These are phyloP conservation scores for Hygrophila difformis DNA, from an alignment of 257 asterid species.

Conservation along the genomic window DNA sequence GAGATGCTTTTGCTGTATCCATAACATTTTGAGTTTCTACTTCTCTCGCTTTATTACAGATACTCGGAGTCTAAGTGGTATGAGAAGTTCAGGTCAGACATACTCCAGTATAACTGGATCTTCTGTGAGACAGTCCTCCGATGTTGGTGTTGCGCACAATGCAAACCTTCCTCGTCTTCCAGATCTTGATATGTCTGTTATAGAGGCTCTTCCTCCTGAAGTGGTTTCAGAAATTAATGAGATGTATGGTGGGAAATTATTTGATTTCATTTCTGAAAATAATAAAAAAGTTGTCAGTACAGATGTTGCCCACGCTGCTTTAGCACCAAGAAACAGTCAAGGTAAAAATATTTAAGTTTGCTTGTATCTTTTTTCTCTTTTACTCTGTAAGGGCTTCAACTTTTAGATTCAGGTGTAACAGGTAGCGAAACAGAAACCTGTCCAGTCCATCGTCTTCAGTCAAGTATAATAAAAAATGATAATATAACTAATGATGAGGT, in stretches of 20 bases:
- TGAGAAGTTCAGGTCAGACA: conserved; percentile 19
- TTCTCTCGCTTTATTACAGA: conserved; percentile 26
- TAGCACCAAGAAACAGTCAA: conserved; percentile 19
- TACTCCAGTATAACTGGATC: conserved; percentile 23
- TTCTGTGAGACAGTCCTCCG: conserved; percentile 30
- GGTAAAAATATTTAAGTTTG: conserved; percentile 25
- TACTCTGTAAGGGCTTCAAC: conserved; percentile 7
- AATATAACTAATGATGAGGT: conserved; percentile 26
- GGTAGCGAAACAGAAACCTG: conserved; percentile 21
- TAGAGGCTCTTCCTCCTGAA: conserved; percentile 86
- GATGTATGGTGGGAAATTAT: conserved; percentile 73
- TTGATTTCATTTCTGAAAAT: conserved; percentile 42
- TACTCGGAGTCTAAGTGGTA: conserved; percentile 20
- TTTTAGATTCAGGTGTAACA: conserved; percentile 22
- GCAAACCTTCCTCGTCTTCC: conserved; percentile 67
- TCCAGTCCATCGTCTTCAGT: conserved; percentile 13
- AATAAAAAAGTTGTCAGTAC: conserved; percentile 27
- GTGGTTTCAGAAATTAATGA: conserved; percentile 73
- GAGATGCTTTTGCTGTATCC: conserved; percentile 5
- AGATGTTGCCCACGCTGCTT: conserved; percentile 8
- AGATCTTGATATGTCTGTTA: conserved; percentile 74
- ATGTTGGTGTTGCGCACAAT: conserved; percentile 22
- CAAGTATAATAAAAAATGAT: too few species aligned
- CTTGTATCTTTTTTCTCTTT: conserved; percentile 4
- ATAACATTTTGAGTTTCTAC: conserved; percentile 1